Conservation (phyloP, 1,139 yeast genomes). For the Saccharomyces hybrid region DNA sequence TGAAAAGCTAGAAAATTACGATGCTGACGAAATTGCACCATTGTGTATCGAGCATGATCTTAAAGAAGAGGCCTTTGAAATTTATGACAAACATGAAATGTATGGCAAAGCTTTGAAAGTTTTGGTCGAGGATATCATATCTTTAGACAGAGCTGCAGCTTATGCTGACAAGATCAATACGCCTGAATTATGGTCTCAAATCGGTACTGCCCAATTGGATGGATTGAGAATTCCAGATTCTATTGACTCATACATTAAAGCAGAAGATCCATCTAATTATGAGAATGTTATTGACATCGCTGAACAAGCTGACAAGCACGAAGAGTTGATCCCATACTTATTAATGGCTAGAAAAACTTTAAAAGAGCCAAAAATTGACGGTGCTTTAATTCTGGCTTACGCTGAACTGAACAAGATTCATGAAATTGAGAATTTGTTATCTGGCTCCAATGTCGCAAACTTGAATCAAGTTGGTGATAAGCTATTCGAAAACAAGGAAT, state of each 20-base stretch:
- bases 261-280: constrained; percentile 84
- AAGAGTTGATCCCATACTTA: constrained; percentile 80
- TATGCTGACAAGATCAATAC: constrained; percentile 86
- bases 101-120: constrained; percentile 79
- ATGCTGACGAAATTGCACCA: constrained; percentile 89
- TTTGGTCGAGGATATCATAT: constrained; percentile 84
- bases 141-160: constrained; percentile 88
- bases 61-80: constrained; percentile 92
- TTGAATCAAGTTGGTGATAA: constrained; percentile 88
- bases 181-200: constrained; percentile 87
- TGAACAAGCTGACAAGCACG: constrained; percentile 92
- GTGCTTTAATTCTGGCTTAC: constrained; percentile 79
- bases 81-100: constrained; percentile 78
- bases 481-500: constrained; percentile 72
- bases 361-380: constrained; percentile 89
- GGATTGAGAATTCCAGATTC: constrained; percentile 92
- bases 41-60: constrained; percentile 78
- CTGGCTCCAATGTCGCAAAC: constrained; percentile 88
- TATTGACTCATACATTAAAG: constrained; percentile 78
- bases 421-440: constrained; percentile 79
- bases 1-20: constrained; percentile 85
- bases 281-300: constrained; percentile 92
- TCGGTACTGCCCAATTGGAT: constrained; percentile 92
- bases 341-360: constrained; percentile 90
- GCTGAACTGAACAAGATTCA: constrained; percentile 68